Base-by-base conservation (phyloP, 352 stramenopile species). In the Aphanomyces astaci region DNA sequence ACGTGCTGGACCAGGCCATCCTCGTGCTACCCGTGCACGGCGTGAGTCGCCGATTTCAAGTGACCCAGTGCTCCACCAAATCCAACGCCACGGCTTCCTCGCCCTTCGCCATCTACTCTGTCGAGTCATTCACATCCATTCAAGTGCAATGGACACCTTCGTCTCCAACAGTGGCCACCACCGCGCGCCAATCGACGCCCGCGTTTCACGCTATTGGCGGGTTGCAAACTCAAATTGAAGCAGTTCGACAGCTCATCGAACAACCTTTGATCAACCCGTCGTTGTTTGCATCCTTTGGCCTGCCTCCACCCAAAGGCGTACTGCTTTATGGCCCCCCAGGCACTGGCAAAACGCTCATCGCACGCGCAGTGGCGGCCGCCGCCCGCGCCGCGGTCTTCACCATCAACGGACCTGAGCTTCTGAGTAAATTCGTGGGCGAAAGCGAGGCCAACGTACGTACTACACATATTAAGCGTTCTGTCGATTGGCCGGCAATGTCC, bases 331-430 rank as follows among this genome's bases (percentile, higher is more conserved):
- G 96, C 2, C 95, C 96, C 0, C 94, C 95, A 22, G 96, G 96
- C 33, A 98, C 92, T 28, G 96, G 96, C 49, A 99, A 99, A 69
- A 98, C 95, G 32, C 78, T 98, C 63, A 93, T 99, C 71, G 96
- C 96, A 0, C 78, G 89, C 22, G 87, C 94, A 15, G 78, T 99
- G 46, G 95, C 96, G 5, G 81, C 76, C 1, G 96, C 99, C 67
- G 88, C 97, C 33, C 81, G 88, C 39, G 92, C 93, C 4, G 87
- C 88, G 52, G 96, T 98, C 70, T 98, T 98, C 73, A 82, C 84
- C 25, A 97, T 99, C 76, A 98, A 98, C 71, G 96, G 95, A 11
- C 94, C 96, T 11, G 96, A 98, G 75, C 78, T 98, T 55, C 93
- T 98, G 70, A 96, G 88, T 57, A 98, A 98, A 73, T 92, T 89